phyloP scores from a whole-genome alignment of 2,329 filamentous ascomycete genomes.

The Fusarium sp. region DNA sequence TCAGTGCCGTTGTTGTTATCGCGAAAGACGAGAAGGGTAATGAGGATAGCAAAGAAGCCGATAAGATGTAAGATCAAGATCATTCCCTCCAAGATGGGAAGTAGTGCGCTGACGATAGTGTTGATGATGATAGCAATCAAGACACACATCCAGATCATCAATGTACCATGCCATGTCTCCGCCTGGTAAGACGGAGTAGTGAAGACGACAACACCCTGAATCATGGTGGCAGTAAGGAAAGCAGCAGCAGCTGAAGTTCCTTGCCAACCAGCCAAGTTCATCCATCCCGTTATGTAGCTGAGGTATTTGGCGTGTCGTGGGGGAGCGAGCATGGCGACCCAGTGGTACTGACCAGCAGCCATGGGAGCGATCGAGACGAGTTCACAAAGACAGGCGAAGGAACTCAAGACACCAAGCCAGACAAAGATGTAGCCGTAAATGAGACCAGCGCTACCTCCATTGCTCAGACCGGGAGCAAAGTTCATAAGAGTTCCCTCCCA shows the following conservation, averaged over 20 bases:
- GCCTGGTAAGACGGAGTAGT: slow-evolving; percentile 30
- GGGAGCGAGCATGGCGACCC: slow-evolving; percentile 41
- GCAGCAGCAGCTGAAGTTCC: slow-evolving; percentile 39
- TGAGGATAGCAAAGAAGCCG: slow-evolving; percentile 57
- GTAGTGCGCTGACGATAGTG: slow-evolving; percentile 46
- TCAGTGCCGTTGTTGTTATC: slow-evolving; percentile 42
- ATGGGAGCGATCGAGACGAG: slow-evolving; percentile 41
- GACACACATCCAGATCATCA: slow-evolving; percentile 52
- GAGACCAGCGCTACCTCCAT: slow-evolving; percentile 50
- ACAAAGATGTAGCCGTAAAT: slow-evolving; percentile 64
- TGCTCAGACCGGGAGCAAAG: slow-evolving; percentile 40
- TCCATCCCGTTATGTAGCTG: slow-evolving; percentile 44
- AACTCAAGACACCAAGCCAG: slow-evolving; percentile 56
- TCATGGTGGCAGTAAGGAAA: slow-evolving; percentile 43
- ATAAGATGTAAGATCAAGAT: slow-evolving; percentile 57
- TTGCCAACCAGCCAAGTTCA: slow-evolving; percentile 44
- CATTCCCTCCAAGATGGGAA: slow-evolving; percentile 53
- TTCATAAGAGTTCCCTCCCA: slow-evolving; percentile 45
- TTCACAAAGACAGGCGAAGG: slow-evolving; percentile 39
- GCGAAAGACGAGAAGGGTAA: slow-evolving; percentile 48
- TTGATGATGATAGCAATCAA: slow-evolving; percentile 56
- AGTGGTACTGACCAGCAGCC: slow-evolving; percentile 40
- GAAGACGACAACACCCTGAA: slow-evolving; percentile 40
- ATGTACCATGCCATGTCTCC: slow-evolving; percentile 44
- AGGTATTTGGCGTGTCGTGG: slow-evolving; percentile 46